Evolutionary conservation across 2,329 filamentous ascomycete genomes (phyloP), one percentile per base, ranked within the genome.

Genomic region (Cryoendolithus antarcticus): DNA sequence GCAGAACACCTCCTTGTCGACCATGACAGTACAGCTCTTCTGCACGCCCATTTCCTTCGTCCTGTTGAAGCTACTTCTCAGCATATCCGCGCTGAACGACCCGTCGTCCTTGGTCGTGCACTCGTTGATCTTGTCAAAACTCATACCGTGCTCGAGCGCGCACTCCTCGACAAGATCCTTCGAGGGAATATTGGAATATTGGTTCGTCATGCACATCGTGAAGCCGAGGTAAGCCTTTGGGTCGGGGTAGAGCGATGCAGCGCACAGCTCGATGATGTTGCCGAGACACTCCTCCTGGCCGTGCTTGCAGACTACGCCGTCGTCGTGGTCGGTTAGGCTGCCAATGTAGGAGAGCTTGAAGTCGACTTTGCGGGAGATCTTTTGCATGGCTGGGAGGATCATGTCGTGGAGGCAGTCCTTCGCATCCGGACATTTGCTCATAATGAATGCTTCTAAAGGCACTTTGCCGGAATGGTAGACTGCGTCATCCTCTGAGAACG

Each of bases 201-300:
- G 74, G 46, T 71, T 73, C 13, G 80, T 78, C 41, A 98, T 65
- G 64, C 91, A 98, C 73, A 93, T 91, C 41, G 86, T 80, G 63
- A 96, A 98, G 44, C 89, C 89, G 13, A 98, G 77, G 53, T 82
- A 88, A 48, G 80, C 83, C 62, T 93, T 91, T 27, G 84, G 83
- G 48, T 88, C 78, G 24, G 84, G 82, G 55, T 91, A 91, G 27
- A 91, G 71, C 46, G 81, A 70, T 43, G 80, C 79, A 28, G 88
- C 88, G 64, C 91, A 98, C 36, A 98, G 80, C 59, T 94, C 82
- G 61, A 98, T 70, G 58, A 94, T 93, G 64, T 98, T 86, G 45
- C 91, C 91, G 53, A 96, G 75, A 60, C 84, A 98, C 64, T 98
- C 91, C 32, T 71, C 72, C 4, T 86, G 82, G 6, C 91, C 91